Percentiles rank a stretch among this genome's conserved stretches.
phyloP scores from a whole-genome alignment of 2,329 filamentous ascomycete genomes.

The Penicillium sp. region DNA sequence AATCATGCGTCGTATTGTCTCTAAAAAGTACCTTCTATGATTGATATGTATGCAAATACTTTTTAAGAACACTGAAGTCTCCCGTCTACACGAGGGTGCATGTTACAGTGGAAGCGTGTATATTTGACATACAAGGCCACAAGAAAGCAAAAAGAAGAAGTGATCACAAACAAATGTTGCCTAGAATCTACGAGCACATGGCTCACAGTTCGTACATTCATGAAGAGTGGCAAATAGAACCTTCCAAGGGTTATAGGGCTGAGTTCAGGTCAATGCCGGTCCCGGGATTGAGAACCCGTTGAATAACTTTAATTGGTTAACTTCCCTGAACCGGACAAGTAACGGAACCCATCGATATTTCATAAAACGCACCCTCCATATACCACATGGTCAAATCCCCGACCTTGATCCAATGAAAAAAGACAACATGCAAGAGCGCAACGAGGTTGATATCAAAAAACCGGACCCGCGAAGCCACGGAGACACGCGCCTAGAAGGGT shows the following conservation, averaged over 20 bases:
- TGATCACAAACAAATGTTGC: not conserved
- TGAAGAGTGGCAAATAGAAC: not conserved
- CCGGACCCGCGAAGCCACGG: not conserved
- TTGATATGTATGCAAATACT: not conserved
- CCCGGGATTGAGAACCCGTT: not conserved
- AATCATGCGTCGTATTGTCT: not conserved
- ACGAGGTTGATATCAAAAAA: not conserved
- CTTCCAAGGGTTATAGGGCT: not conserved
- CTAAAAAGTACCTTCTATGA: not conserved
- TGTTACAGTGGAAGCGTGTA: too few relatives aligned
- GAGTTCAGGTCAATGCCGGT: not conserved
- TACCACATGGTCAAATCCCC: constrained; percentile 6
- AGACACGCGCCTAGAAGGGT: not conserved
- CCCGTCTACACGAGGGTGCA: not conserved
- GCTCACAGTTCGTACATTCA: not conserved
- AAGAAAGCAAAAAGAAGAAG: not conserved
- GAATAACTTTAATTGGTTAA: not conserved
- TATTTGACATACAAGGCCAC: not conserved
- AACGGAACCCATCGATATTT: not conserved
- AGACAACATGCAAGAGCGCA: not conserved
- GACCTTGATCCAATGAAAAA: not conserved
- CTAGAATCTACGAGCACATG: not conserved
- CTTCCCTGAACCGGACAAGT: constrained; percentile 5
- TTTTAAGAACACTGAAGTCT: not conserved
- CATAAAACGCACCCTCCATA: not conserved